Percentiles rank a stretch among this genome's conserved stretches.
These are phyloP conservation scores for Ophiostoma sp. DNA, from an alignment of 2,329 filamentous ascomycete genomes.

Conservation along the genomic window DNA sequence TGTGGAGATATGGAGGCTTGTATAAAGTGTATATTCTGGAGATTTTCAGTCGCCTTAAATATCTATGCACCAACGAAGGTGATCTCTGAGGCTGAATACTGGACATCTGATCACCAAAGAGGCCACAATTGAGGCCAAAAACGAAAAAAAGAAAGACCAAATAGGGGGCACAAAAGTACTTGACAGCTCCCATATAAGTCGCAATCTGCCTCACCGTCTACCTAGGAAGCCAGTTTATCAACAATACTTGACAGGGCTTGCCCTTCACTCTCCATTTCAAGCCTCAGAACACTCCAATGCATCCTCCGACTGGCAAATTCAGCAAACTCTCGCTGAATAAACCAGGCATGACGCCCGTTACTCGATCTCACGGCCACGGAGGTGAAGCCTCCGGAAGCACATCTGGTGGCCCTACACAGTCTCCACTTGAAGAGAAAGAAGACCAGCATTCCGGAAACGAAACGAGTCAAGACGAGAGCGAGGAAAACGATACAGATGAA, in stretches of 20 bases:
- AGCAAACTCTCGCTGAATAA: constrained; percentile 26
- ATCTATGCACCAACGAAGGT: background rate
- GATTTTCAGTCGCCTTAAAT: background rate
- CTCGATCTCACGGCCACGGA: constrained; percentile 23
- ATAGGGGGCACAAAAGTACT: background rate
- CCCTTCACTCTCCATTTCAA: background rate
- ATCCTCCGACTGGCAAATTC: constrained; percentile 22
- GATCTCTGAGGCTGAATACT: background rate
- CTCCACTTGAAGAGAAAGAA: background rate
- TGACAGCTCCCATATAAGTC: background rate
- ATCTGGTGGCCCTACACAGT: background rate
- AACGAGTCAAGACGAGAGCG: background rate
- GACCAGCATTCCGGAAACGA: background rate
- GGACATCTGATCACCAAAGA: background rate
- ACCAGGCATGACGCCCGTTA: constrained; percentile 27
- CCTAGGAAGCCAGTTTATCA: background rate
- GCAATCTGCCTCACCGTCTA: background rate
- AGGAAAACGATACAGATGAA: constrained; percentile 32
- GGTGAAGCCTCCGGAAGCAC: background rate
- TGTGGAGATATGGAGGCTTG: background rate
- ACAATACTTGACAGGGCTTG: background rate
- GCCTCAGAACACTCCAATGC: constrained; percentile 19
- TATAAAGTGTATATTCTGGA: background rate
- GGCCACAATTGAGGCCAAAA: background rate
- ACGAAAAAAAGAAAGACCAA: background rate